Percentiles rank a stretch among this genome's conserved stretches.
Conservation (phyloP, 805 yeast species). For the Candida verbasci region DNA sequence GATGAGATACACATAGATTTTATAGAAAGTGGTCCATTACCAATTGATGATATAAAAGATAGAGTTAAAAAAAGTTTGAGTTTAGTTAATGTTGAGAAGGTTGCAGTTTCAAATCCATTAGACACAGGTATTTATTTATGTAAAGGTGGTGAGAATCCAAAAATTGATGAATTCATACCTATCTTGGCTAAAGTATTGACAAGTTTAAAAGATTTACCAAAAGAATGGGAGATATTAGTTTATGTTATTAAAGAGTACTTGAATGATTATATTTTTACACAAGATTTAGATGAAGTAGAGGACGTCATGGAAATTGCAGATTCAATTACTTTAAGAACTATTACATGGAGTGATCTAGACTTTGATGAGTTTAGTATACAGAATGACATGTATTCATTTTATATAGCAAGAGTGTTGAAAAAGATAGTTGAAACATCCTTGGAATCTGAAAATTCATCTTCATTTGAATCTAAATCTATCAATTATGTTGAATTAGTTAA, state of each 20-base stretch:
- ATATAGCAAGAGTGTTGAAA: slow-evolving; percentile 15
- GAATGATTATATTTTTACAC: slow-evolving; percentile 17
- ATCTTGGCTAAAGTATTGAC: slow-evolving; percentile 7
- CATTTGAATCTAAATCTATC: slow-evolving; percentile 21
- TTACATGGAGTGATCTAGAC: slow-evolving; percentile 1
- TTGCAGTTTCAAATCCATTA: slow-evolving; percentile 47
- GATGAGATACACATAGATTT: slow-evolving; percentile 10
- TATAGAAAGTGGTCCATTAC: slow-evolving; percentile 9
- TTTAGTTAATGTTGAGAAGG: slow-evolving; percentile 14
- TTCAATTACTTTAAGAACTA: neutral
- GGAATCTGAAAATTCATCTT: slow-evolving; percentile 12
- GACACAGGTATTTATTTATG: slow-evolving; percentile 36
- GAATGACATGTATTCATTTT: slow-evolving; percentile 11
- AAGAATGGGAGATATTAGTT: slow-evolving; percentile 1
- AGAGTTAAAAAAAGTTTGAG: slow-evolving; percentile 11
- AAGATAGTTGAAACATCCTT: slow-evolving; percentile 12
- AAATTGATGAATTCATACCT: slow-evolving; percentile 5
- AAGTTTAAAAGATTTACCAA: neutral
- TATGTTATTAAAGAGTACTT: slow-evolving; percentile 15
- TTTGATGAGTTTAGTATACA: neutral
- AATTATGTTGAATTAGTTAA: slow-evolving; percentile 28
- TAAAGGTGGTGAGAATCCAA: neutral
- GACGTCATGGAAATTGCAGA: slow-evolving; percentile 1
- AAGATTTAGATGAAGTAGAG: slow-evolving; percentile 1
- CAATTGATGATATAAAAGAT: slow-evolving; percentile 22